Base-by-base conservation (phyloP, 306 rosid species). In the Cajanus cajan region DNA sequence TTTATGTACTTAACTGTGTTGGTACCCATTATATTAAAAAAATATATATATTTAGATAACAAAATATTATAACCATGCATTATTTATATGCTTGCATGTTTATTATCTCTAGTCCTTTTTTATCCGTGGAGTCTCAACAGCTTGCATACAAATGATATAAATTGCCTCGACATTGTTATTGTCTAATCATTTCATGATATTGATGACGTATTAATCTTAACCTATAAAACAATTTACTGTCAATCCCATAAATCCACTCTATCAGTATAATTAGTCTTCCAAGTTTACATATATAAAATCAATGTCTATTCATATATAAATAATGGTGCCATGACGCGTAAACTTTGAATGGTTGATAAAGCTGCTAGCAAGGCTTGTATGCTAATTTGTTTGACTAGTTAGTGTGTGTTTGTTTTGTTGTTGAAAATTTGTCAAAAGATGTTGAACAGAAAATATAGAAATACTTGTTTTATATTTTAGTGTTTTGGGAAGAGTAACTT, bases 11-110 rank as follows among this genome's bases (percentile, higher is more conserved):
- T 21, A 55, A 66, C 59, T 15, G 10, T 45, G 71, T 24, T 11
- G 63, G 18, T 18, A 45, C 51, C 51, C 43, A 25, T 74, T n/a
- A 55, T n/a, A n/a, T n/a, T n/a, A n/a, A n/a, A n/a, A n/a, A n/a
- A n/a, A n/a, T n/a, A n/a, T n/a, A n/a, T 50, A 0, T 33, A 7
- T 22, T 43, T 41, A 33, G 58, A 5, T 43, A 55, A 54, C 18
- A 22, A 36, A 77, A 40, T 33, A 68, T 65, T 73, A n/a, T 39
- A 71, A 36, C 22, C 48, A 45, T 22, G 79, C 76, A 66, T 71
- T 66, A 25, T 58, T 31, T 44, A 4, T 25, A 33, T 55, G 68
- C 75, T 37, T 47, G 4, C 5, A n/a, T 61, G n/a, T n/a, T n/a
- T 28, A 61, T 34, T 21, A 36, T 79, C 41, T 18, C 41, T 28